Evolutionary conservation across 331 rosid species (phyloP).

Genomic region (Stylosanthes scabra): DNA sequence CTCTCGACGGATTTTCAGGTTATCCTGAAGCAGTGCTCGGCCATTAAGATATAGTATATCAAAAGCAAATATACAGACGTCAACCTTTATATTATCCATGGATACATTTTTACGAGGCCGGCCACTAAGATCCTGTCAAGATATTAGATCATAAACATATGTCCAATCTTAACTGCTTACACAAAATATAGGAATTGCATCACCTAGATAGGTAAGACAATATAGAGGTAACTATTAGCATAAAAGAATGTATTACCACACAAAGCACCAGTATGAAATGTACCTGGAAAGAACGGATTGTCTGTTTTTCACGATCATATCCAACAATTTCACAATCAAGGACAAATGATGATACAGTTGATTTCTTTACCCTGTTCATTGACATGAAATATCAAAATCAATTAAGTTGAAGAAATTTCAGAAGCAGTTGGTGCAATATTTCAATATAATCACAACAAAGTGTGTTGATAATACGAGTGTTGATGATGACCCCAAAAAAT

Average conservation of each 20-base stretch:
- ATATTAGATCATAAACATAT: constrained; percentile 28
- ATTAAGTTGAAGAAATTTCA: constrained; percentile 15
- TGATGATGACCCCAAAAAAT: constrained; percentile 17
- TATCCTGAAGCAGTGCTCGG: constrained; percentile 74
- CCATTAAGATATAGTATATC: constrained; percentile 86
- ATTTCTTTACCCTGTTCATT: constrained; percentile 79
- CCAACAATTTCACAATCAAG: constrained; percentile 97
- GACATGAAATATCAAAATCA: constrained; percentile 46
- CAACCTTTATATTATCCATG: constrained; percentile 68
- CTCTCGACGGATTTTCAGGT: constrained; percentile 84
- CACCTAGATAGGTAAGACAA: constrained; percentile 14
- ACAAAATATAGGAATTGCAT: constrained; percentile 23
- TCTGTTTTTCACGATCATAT: constrained; percentile 66
- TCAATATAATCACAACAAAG: constrained; percentile 27
- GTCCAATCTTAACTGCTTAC: constrained; percentile 10
- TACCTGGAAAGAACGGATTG: constrained; percentile 92
- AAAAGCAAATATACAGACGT: constrained; percentile 88
- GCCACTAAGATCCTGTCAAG: constrained; percentile 78
- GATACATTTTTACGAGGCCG: constrained; percentile 89
- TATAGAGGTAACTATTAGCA: neutral
- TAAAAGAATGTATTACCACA: constrained; percentile 7
- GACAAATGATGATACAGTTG: constrained; percentile 76
- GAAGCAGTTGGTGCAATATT: constrained; percentile 14
- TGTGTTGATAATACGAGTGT: neutral
- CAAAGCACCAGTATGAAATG: constrained; percentile 16